Evolutionary conservation across 768 basidiomycete genomes (phyloP).

Genomic region (Russula virescens): DNA sequence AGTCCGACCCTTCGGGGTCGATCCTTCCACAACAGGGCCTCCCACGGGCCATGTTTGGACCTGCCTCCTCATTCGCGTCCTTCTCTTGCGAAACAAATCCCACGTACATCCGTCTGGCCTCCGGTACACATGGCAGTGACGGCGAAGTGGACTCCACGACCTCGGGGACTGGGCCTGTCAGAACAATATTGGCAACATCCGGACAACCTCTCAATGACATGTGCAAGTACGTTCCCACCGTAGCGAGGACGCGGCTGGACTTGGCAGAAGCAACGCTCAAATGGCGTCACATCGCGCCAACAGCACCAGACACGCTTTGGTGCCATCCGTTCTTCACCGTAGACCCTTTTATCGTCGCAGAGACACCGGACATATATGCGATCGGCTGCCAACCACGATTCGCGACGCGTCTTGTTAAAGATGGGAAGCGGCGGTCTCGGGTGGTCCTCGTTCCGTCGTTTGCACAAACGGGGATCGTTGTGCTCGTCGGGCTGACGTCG

Average conservation of each 20-base stretch:
- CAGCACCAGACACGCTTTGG: slow-evolving; percentile 97
- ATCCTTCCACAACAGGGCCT: slow-evolving; percentile 93
- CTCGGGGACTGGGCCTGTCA: slow-evolving; percentile 25
- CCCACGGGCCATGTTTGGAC: slow-evolving; percentile 86
- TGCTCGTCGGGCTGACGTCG: slow-evolving; percentile 22
- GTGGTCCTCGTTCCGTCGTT: slow-evolving; percentile 24
- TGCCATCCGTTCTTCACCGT: slow-evolving; percentile 86
- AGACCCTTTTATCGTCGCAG: slow-evolving; percentile 86
- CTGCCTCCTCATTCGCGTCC: slow-evolving; percentile 47
- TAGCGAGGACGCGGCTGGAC: slow-evolving; percentile 62
- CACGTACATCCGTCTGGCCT: slow-evolving; percentile 64
- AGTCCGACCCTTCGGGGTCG: slow-evolving; percentile 78
- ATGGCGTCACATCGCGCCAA: slow-evolving; percentile 98
- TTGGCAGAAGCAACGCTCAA: slow-evolving; percentile 74
- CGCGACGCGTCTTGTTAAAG: slow-evolving; percentile 59
- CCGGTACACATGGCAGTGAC: slow-evolving; percentile 38
- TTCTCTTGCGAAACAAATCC: slow-evolving; percentile 88
- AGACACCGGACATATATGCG: slow-evolving; percentile 86
- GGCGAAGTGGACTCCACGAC: slow-evolving; percentile 12
- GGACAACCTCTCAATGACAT: slow-evolving; percentile 95
- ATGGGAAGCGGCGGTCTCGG: slow-evolving; percentile 29
- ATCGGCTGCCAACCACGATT: slow-evolving; percentile 89
- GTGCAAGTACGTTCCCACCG: slow-evolving; percentile 81
- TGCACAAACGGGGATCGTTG: slow-evolving; percentile 21
- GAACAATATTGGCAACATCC: slow-evolving; percentile 74